These are phyloP conservation scores for Viola pubescens DNA, from an alignment of 441 rosid genomes.

Conservation along the genomic window DNA sequence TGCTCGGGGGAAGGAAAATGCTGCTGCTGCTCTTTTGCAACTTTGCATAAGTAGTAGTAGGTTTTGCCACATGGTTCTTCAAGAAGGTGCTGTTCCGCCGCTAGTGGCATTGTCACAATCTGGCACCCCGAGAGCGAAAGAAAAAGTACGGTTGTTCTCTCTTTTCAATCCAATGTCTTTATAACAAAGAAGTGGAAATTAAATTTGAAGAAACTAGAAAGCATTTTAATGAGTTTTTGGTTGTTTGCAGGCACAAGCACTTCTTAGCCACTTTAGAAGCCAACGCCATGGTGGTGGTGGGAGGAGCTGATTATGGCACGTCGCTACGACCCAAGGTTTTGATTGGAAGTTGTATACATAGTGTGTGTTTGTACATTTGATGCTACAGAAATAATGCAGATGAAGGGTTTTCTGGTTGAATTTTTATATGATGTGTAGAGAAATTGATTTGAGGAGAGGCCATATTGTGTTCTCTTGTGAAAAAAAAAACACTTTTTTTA, in stretches of 20 bases:
- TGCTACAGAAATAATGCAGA: slow-evolving; percentile 27
- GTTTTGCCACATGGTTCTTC: slow-evolving; percentile 60
- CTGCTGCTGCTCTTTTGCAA: slow-evolving; percentile 85
- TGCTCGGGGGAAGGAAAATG: slow-evolving; percentile 87
- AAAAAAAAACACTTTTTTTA: background rate
- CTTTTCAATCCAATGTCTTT: background rate
- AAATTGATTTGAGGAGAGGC: slow-evolving; percentile 20
- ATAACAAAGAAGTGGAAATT: background rate
- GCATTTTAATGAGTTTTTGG: slow-evolving; percentile 2
- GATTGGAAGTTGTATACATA: slow-evolving; percentile 22
- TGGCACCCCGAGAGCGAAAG: slow-evolving; percentile 84
- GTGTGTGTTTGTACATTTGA: slow-evolving; percentile 39
- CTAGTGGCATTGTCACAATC: slow-evolving; percentile 71
- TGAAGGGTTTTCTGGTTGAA: slow-evolving; percentile 22
- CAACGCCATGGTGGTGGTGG: slow-evolving; percentile 64
- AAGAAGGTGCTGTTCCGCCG: slow-evolving; percentile 94
- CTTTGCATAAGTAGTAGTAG: slow-evolving; percentile 50
- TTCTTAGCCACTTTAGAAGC: slow-evolving; percentile 72
- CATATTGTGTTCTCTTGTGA: slow-evolving; percentile 17
- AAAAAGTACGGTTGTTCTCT: slow-evolving; percentile 40
- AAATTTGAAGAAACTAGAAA: background rate
- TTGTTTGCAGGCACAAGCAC: slow-evolving; percentile 64
- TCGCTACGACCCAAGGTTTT: slow-evolving; percentile 19
- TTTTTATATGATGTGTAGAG: slow-evolving; percentile 23
- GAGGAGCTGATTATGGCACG: slow-evolving; percentile 42